A percentile compares a stretch with the other conserved stretches of the same genome.
Conservation (phyloP, 148 eudicot species). For the Talinum fruticosum region DNA sequence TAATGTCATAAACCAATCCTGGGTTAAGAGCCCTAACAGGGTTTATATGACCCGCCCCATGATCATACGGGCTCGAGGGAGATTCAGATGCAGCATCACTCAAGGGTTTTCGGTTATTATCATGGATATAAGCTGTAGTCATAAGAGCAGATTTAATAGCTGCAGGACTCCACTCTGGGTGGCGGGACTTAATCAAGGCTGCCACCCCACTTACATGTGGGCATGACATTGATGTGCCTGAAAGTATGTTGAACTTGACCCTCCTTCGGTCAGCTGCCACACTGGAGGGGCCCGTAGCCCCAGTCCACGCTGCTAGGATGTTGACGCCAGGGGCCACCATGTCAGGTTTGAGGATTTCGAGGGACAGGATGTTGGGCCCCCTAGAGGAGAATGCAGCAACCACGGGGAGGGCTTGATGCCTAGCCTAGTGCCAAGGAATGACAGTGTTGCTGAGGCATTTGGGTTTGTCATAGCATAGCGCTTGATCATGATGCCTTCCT, state of each 20-base stretch:
- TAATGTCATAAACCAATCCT: slow-evolving; percentile 73
- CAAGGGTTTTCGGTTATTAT: slow-evolving; percentile 39
- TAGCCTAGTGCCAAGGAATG: slow-evolving; percentile 60
- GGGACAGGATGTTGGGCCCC: slow-evolving; percentile 74
- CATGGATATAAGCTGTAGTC: slow-evolving; percentile 86
- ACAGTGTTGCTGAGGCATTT: slow-evolving; percentile 52
- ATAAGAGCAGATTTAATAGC: slow-evolving; percentile 84
- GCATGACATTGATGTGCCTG: slow-evolving; percentile 96
- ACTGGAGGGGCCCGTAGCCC: slow-evolving; percentile 61
- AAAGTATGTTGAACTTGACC: slow-evolving; percentile 69
- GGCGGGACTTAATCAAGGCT: slow-evolving; percentile 71
- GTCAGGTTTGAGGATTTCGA: slow-evolving; percentile 78
- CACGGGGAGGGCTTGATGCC: slow-evolving; percentile 72
- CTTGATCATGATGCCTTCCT: slow-evolving; percentile 55
- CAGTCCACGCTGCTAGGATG: slow-evolving; percentile 90
- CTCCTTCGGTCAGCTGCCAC: slow-evolving; percentile 49
- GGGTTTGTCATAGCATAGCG: slow-evolving; percentile 43
- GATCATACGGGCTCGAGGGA: slow-evolving; percentile 59
- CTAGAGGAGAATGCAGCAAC: slow-evolving; percentile 92
- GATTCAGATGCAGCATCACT: slow-evolving; percentile 52
- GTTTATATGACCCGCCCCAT: slow-evolving; percentile 87
- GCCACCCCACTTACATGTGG: slow-evolving; percentile 97
- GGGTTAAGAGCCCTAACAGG: slow-evolving; percentile 77
- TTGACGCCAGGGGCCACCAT: slow-evolving; percentile 91
- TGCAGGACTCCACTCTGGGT: slow-evolving; percentile 89